phyloP scores from a whole-genome alignment of 306 rosid genomes.

The Malus domestica region ASM211411v1 NC_041789.1:17100501-17101000 shows the following conservation, averaged over 20 bases:
- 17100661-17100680: background rate
- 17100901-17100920: background rate
- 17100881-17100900: background rate
- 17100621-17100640: background rate
- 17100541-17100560: slow-evolving; percentile 69
- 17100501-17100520: slow-evolving; percentile 93
- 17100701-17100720: background rate
- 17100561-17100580: slow-evolving; percentile 68
- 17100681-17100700: background rate
- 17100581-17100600: slow-evolving; percentile 11
- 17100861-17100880: background rate
- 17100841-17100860: background rate
- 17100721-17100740: background rate
- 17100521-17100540: slow-evolving; percentile 80
- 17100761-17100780: background rate
- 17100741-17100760: background rate
- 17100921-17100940: background rate
- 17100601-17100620: background rate
- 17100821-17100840: background rate
- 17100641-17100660: background rate
- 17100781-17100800: background rate
- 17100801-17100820: background rate
- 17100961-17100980: background rate
- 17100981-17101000: background rate
- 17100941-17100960: background rate